Conservation (phyloP, 2,329 filamentous ascomycete species). For the Paracoccidioides lutzii region DNA sequence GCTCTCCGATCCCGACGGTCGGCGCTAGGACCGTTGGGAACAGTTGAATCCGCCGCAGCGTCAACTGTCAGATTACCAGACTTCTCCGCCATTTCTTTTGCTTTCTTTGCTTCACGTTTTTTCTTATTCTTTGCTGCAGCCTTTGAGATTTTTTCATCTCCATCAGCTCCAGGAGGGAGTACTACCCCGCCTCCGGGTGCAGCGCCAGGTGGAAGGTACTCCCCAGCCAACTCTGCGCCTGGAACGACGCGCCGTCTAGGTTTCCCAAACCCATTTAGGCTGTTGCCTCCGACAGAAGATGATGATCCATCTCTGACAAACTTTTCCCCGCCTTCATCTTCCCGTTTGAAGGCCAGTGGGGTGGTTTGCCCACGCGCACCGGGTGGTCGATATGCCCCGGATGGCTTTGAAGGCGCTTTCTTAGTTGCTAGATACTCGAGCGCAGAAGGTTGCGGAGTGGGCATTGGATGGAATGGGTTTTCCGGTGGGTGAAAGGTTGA, state of each 20-base stretch:
- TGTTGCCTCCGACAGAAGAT: conserved; percentile 44
- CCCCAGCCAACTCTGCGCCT: conserved; percentile 63
- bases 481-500: conserved; percentile 47
- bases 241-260: conserved; percentile 66
- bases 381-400: conserved; percentile 90
- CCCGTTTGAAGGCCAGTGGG: conserved; percentile 89
- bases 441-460: conserved; percentile 70
- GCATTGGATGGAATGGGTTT: conserved; percentile 62
- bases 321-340: conserved; percentile 88
- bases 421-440: conserved; percentile 67
- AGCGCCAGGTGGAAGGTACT: conserved; percentile 54
- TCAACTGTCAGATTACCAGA: conserved; percentile 18
- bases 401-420: conserved; percentile 92
- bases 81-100: conserved; percentile 62
- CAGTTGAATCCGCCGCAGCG: neutral
- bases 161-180: conserved; percentile 50
- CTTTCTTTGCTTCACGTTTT: conserved; percentile 89
- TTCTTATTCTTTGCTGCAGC: conserved; percentile 94
- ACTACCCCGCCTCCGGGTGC: conserved; percentile 53
- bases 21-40: conserved; percentile 36
- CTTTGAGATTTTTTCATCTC: conserved; percentile 65
- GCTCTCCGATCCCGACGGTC: conserved; percentile 47
- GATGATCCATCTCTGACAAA: conserved; percentile 59
- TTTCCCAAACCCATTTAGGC: conserved; percentile 67
- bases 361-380: conserved; percentile 81